A percentile compares a stretch with the other conserved stretches of the same genome.
These are phyloP conservation scores for Dictyostelium brefeldianum DNA, from an alignment of 78 protist genomes.

Conservation along the genomic window DNA sequence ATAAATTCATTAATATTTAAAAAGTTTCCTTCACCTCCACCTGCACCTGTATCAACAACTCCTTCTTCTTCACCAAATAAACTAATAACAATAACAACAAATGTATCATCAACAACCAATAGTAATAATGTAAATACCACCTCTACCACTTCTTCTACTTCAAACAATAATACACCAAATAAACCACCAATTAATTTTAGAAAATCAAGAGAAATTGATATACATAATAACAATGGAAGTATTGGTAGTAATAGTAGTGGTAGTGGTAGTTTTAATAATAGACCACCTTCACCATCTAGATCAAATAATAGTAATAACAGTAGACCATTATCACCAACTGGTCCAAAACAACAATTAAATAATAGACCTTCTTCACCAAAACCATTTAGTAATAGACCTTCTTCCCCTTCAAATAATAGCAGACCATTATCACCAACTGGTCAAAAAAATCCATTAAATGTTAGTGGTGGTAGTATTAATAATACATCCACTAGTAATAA, in stretches of 20 bases:
- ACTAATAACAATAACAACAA: not conserved
- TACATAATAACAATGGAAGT: not conserved
- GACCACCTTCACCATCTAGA: conserved; percentile 2
- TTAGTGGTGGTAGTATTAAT: not conserved
- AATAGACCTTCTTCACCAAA: not conserved
- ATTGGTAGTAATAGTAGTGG: not conserved
- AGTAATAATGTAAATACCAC: no score
- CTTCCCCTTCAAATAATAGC: not conserved
- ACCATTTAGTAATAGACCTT: not conserved
- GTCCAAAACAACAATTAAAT: not conserved
- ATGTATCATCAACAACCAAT: not conserved
- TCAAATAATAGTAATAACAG: not conserved
- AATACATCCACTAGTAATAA: not conserved
- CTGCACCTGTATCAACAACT: not conserved
- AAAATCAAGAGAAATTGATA: conserved; percentile 33
- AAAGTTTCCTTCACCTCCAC: conserved; percentile 20
- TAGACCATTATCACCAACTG: conserved; percentile 52
- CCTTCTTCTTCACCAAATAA: not conserved
- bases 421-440: conserved; percentile 50
- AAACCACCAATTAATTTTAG: conserved; percentile 23
- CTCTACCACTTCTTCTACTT: not conserved
- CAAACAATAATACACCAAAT: not conserved
- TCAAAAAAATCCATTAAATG: not conserved
- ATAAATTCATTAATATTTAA: not conserved
- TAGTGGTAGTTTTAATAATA: not conserved